Evolutionary conservation across 1,284 basidiomycete genomes (phyloP), one percentile per base, ranked within the genome.

Genomic region (Ganoderma resinaceum): DNA sequence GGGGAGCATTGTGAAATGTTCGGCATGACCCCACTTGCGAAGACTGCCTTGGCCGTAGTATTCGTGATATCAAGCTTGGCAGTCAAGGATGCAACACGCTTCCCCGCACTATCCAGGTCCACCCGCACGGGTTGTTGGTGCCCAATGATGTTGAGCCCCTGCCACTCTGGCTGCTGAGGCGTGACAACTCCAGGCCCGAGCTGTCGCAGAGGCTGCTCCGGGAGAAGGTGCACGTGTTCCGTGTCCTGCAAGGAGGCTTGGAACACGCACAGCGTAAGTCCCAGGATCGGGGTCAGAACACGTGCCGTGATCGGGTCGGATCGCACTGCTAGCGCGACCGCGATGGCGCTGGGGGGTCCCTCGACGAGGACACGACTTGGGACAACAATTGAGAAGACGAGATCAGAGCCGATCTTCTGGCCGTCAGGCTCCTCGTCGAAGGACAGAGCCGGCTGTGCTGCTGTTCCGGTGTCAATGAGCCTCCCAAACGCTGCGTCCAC

Each of bases 371-470:
- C 23, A 52, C 68, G 69, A 0, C 77, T 72, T 0, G 81, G 76
- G 33, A 81, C 72, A 6, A 68, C 73, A 62, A 83, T 84, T 1
- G 80, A 81, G 8, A 77, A 76, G 11, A 83, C 72, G 14, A 82
- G 70, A 9, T 81, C 70, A 0, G 79, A 77, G 35, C 6, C 37
- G 9, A 80, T 80, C 5, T 72, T 52, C 69, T 73, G 72, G 4
- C 80, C 79, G 7, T 71, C 62, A 0, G 68, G 65, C 68, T 82
- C 82, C 63, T 81, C 80, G 14, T 78, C 71, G 66, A 83, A 76
- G 0, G 69, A 5, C 3, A 80, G 73, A 23, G 57, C 38, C 0
- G 77, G 78, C 9, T 67, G 53, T 2, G 61, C 35, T 63, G 18
- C n/a, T 0, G 53, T 43, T 3, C 62, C 62, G 2, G 14, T 31